phyloP scores from a whole-genome alignment of 371 early-diverging fungal species.

The Phascolomyces articulosus region DNA sequence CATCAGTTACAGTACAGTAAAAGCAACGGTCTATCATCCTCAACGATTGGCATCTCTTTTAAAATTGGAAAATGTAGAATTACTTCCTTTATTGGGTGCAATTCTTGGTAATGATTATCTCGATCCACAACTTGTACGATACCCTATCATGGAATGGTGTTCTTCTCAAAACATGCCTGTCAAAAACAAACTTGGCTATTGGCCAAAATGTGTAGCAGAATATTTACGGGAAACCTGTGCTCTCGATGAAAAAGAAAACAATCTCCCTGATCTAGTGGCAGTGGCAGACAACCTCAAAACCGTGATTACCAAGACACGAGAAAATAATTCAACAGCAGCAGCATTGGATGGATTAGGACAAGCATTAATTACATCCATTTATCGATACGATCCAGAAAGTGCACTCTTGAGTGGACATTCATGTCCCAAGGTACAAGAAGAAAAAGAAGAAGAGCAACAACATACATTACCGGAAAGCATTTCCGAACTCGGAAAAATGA shows the following conservation, averaged over 20 bases:
- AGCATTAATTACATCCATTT: constrained; percentile 24
- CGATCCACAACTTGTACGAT: constrained; percentile 24
- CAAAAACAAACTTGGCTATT: constrained; percentile 18
- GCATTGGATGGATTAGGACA: constrained; percentile 23
- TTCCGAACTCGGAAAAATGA: constrained; percentile 14
- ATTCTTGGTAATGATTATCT: constrained; percentile 63
- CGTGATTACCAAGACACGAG: constrained; percentile 12
- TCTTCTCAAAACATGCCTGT: constrained; percentile 19
- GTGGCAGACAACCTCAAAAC: constrained; percentile 11
- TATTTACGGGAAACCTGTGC: constrained; percentile 15
- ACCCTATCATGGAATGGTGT: constrained; percentile 45
- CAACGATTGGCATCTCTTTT: constrained; percentile 38
- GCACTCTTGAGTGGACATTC: constrained; percentile 7
- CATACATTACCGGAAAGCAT: constrained; percentile 9
- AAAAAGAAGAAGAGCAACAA: background rate
- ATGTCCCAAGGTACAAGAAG: background rate
- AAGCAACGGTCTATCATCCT: constrained; percentile 52
- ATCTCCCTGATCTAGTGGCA: constrained; percentile 1
- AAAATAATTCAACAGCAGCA: constrained; percentile 25
- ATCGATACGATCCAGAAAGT: constrained; percentile 31
- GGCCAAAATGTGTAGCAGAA: constrained; percentile 38
- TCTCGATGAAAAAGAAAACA: constrained; percentile 1
- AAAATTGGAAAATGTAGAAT: constrained; percentile 22
- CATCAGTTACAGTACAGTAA: constrained; percentile 10
- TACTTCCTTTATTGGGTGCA: constrained; percentile 57